Base-by-base conservation (phyloP, 495 filamentous ascomycete genomes). In the Thozetella sp. region DNA sequence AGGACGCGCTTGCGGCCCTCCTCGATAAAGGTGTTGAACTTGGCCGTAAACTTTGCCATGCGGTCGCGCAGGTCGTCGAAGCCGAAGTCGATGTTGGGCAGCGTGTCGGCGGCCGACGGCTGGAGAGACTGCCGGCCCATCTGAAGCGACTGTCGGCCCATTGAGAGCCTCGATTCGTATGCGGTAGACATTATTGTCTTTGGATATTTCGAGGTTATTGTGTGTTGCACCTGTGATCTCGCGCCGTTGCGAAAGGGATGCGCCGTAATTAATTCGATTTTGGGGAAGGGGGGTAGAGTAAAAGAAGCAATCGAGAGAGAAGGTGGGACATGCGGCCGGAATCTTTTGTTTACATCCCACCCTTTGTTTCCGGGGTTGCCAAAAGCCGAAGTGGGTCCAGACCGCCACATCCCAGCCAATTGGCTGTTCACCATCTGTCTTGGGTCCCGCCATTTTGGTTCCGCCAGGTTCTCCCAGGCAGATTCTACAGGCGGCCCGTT, bases 41-140 rank as follows among this genome's bases (percentile, higher is more conserved):
- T 90, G 11, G 86, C 85, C 0, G 92, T 98, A 72, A 99, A 99
- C 54, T 90, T 89, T 25, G 90, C 86, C 94, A 99, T 98, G 75
- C 92, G 88, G 63, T 92, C 92, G 73, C 93, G 93, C 60, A 99
- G 79, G 61, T 97, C 93, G 59, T 98, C 94, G 75, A 98, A 98
- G 58, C 92, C 93, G 73, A 98, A 97, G 75, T 95, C 93, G 74
- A 97, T 90, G 71, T 80, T 91, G 37, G 95, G 95, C 10, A 97
- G 85, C 13, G 87, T 86, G 72, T 95, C 92, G 34, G 92, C 91
- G 70, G 83, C 74, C 22, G 81, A 84, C 10, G 74, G 65, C 30
- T 74, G 76, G 56, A 89, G 78, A 19, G 90, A 87, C 53, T 86
- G 85, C 61, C 90, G 90, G 84, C 87, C 91, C 26, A 85, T 88